phyloP scores from a whole-genome alignment of 1,139 yeast species.

The Groenewaldozyma auringiensis region DNA sequence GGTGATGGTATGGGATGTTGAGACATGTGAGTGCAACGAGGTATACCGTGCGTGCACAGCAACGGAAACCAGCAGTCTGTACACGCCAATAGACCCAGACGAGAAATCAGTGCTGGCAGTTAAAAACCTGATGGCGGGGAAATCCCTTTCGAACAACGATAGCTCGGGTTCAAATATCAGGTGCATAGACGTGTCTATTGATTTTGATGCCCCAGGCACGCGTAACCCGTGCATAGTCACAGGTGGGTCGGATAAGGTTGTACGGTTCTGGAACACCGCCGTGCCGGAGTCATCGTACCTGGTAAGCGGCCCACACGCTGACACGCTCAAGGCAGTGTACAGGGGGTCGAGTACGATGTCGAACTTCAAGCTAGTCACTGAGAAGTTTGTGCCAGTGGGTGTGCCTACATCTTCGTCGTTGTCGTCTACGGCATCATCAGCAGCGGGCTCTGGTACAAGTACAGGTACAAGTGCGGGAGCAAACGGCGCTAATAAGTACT shows the following conservation, averaged over 20 bases:
- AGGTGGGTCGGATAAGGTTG: conserved; percentile 36
- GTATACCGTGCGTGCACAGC: conserved; percentile 30
- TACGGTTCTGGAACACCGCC: conserved; percentile 44
- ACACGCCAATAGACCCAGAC: conserved; percentile 10
- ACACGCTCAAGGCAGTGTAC: conserved; percentile 25
- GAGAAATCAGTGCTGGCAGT: background rate
- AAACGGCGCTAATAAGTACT: background rate
- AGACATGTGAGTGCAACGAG: conserved; percentile 54
- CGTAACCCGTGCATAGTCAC: conserved; percentile 22
- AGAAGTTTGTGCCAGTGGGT: conserved; percentile 11
- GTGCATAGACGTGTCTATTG: conserved; percentile 25
- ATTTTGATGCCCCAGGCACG: conserved; percentile 16
- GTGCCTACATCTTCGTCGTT: too few species aligned
- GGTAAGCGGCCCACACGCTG: conserved; percentile 29
- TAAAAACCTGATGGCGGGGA: background rate
- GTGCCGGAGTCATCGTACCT: conserved; percentile 36
- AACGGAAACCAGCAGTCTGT: conserved; percentile 7
- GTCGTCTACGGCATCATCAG: too few species aligned
- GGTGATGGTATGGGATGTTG: conserved; percentile 70
- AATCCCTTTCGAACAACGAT: conserved; percentile 3
- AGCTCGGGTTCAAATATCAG: conserved; percentile 10
- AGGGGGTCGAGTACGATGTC: conserved; percentile 29
- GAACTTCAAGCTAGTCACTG: conserved; percentile 18
- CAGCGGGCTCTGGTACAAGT: conserved; percentile 22
- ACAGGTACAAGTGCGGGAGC: conserved; percentile 17